Base-by-base conservation (phyloP, 805 yeast species). In the Dipodascus albidus region DNA sequence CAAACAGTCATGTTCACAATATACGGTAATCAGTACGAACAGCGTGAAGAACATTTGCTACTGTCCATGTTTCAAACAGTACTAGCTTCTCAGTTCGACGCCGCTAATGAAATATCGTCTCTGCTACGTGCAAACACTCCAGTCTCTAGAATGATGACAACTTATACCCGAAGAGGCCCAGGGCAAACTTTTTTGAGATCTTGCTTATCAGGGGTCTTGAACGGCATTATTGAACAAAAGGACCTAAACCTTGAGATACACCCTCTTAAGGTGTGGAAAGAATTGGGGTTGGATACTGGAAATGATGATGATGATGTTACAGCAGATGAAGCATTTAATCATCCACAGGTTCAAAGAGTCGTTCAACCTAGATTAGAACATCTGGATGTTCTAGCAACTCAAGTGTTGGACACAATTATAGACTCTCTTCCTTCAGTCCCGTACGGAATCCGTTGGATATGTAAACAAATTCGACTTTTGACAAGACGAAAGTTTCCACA, bases 391-490 rank as follows among this genome's bases (percentile, higher is more conserved):
- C 51, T 61, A 17, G 68, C 70, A 2, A 55, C 51, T 27, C 54
- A 54, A 4, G 57, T 70, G 14, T 54, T 87, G 2, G 80, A 81
- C 54, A 70, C 77, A 2, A 81, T 91, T 23, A 73, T 78, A 3
- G 60, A 67, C 3, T 81, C 91, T 0, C 68, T 78, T 23, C 72
- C 74, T 1, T 53, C 62, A 31, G 78, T 90, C 48, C 97, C 98
- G 0, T 69, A 73, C 14, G 87, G 90, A 8, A 76, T 91, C 56
- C 77, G 81, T 53, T 76, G 78, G 64, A 81, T 90, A 41, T 83
- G 96, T 58, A 81, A 58, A 76, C 83, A 48, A 81, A 88, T 55
- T 74, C 76, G 67, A 64, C 70, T 42, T 71, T 82, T 53, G 81
- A 87, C 52, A 2, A 69, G 75, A 24, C 67, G 69, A n/a, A 80